A percentile compares a stretch with the other conserved stretches of the same genome.
These are phyloP conservation scores for Glycine soja DNA, from an alignment of 306 rosid genomes.

Conservation along the genomic window DNA sequence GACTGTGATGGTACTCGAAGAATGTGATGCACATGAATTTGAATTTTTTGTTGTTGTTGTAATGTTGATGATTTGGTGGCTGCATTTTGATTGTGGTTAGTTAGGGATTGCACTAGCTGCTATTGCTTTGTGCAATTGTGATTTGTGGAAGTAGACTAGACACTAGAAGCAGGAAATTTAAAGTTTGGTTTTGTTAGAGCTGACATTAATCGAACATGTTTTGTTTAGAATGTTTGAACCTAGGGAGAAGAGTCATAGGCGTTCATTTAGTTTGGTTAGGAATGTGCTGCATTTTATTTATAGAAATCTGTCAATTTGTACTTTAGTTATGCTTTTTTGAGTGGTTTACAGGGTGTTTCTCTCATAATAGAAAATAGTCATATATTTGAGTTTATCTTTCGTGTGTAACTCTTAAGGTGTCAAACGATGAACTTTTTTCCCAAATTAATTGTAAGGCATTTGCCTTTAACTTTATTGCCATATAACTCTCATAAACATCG, in stretches of 20 bases:
- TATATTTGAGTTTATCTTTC: background rate
- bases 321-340: background rate
- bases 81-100: constrained; percentile 7
- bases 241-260: background rate
- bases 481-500: too few relatives aligned
- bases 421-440: too few relatives aligned
- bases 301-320: background rate
- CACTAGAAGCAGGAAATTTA: constrained; percentile 16
- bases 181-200: background rate
- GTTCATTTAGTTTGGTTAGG: background rate
- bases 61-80: background rate
- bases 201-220: constrained; percentile 3
- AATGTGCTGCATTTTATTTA: background rate
- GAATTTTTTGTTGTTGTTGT: background rate
- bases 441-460: too few relatives aligned
- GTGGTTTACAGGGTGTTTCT: background rate
- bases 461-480: too few relatives aligned
- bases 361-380: background rate
- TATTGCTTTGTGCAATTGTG: constrained; percentile 24
- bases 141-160: constrained; percentile 32
- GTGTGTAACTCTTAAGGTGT: too few relatives aligned
- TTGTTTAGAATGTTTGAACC: constrained; percentile 12
- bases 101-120: constrained; percentile 4
- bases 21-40: too few relatives aligned
- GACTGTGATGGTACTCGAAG: too few relatives aligned